Conservation (phyloP, 495 filamentous ascomycete genomes). For the Xylaria castorea region DNA sequence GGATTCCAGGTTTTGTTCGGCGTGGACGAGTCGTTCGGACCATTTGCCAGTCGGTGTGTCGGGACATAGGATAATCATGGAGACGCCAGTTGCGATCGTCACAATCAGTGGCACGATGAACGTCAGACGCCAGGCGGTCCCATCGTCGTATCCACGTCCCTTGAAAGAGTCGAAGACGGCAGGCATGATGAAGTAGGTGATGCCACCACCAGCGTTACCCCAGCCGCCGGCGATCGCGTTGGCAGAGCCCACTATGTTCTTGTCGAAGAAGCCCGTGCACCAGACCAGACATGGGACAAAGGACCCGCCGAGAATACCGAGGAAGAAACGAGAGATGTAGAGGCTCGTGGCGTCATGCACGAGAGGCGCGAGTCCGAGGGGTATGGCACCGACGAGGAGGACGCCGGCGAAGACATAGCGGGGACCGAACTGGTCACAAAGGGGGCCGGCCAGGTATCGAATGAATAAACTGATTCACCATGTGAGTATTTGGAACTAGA, state of each 20-base stretch:
- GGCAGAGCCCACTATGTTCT: conserved; percentile 89
- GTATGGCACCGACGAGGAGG: conserved; percentile 78
- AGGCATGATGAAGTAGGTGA: conserved; percentile 92
- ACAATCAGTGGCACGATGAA: conserved; percentile 86
- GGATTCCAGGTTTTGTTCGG: conserved; percentile 51
- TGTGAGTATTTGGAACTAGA: conserved; percentile 20
- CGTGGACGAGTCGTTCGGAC: conserved; percentile 68
- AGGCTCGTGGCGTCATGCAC: conserved; percentile 73
- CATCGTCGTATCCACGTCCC: conserved; percentile 60
- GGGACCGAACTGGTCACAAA: conserved; percentile 86
- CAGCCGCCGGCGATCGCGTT: conserved; percentile 86
- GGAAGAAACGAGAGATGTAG: conserved; percentile 84
- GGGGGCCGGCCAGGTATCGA: conserved; percentile 80
- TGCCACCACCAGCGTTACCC: conserved; percentile 91
- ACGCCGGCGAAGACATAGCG: conserved; percentile 79
- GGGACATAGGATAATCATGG: conserved; percentile 75
- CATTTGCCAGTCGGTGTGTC: conserved; percentile 87
- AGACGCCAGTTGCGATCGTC: conserved; percentile 67
- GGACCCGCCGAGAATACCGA: conserved; percentile 87
- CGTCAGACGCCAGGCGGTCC: conserved; percentile 82
- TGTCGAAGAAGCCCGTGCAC: conserved; percentile 95
- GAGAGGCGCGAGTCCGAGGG: conserved; percentile 82
- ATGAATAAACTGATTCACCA: conserved; percentile 67
- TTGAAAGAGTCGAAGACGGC: conserved; percentile 88
- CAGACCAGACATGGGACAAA: conserved; percentile 98